A percentile compares a stretch with the other conserved stretches of the same genome.
These are phyloP conservation scores for Paragyromitra xinjiangensis DNA, from an alignment of 495 filamentous ascomycete genomes.

Conservation along the genomic window DNA sequence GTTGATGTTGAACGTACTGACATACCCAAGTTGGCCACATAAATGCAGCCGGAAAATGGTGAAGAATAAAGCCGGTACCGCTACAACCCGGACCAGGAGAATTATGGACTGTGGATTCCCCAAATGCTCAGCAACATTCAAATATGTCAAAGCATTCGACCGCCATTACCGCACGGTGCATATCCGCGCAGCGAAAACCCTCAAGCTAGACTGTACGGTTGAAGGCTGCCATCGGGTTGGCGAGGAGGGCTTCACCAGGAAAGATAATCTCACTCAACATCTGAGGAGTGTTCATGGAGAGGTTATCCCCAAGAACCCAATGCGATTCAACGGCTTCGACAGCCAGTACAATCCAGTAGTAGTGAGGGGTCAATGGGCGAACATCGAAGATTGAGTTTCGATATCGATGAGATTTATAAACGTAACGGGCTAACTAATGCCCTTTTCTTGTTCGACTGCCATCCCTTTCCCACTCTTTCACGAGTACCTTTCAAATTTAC, in stretches of 20 bases:
- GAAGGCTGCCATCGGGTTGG: constrained; percentile 31
- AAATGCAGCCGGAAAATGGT: not conserved
- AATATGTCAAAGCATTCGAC: not conserved
- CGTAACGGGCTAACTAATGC: not conserved
- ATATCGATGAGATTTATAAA: not conserved
- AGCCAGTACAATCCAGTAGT: not conserved
- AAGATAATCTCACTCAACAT: constrained; percentile 45
- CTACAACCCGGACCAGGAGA: no score
- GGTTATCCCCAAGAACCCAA: constrained; percentile 28
- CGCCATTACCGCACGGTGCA: constrained; percentile 35
- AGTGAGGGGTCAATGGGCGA: not conserved
- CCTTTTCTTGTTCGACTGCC: not conserved
- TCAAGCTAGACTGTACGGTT: constrained; percentile 25
- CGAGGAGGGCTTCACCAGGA: constrained; percentile 37
- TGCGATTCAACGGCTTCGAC: not conserved
- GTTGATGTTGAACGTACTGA: not conserved
- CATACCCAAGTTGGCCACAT: constrained; percentile 21
- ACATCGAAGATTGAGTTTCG: not conserved
- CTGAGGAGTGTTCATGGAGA: constrained; percentile 28
- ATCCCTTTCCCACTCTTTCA: not conserved
- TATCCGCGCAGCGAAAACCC: not conserved
- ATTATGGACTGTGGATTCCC: constrained; percentile 17
- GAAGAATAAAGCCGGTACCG: not conserved
- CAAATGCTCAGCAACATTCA: not conserved
- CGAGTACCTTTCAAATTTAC: not conserved